Percentiles rank a stretch among this genome's conserved stretches.
phyloP scores from a whole-genome alignment of 345 rosid genomes.

The Isatis tinctoria region DNA sequence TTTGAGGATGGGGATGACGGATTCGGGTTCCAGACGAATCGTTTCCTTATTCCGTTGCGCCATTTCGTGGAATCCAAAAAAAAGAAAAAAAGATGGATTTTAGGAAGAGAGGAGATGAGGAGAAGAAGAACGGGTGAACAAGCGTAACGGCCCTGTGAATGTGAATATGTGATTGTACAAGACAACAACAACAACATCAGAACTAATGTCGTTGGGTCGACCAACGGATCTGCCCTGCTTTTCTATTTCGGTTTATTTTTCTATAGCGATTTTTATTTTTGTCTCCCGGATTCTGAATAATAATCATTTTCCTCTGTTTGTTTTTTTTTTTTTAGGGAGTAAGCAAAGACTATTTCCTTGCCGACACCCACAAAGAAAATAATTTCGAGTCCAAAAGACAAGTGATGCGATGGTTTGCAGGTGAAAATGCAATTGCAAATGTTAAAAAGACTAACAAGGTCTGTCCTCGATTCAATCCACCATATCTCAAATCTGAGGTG shows the following conservation, averaged over 20 bases:
- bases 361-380: slow-evolving; percentile 9
- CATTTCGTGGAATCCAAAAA: slow-evolving; percentile 5
- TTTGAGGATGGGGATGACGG: slow-evolving; percentile 85
- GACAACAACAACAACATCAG: background rate
- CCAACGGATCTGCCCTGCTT: slow-evolving; percentile 15
- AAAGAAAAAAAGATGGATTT: background rate
- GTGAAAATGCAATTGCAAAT: background rate
- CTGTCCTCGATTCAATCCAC: background rate
- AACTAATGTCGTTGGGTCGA: slow-evolving; percentile 22
- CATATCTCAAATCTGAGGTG: background rate
- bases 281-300: background rate
- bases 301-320: background rate
- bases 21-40: slow-evolving; percentile 83
- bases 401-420: too few relatives aligned
- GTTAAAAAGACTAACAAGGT: background rate
- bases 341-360: background rate
- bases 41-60: slow-evolving; percentile 50
- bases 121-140: background rate
- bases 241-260: background rate
- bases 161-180: background rate
- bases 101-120: background rate
- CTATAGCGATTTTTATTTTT: background rate
- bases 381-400: background rate
- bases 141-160: background rate
- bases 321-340: background rate